Base-by-base conservation (phyloP, 177 flowering plant genomes). In the Telopea speciosissima region DNA sequence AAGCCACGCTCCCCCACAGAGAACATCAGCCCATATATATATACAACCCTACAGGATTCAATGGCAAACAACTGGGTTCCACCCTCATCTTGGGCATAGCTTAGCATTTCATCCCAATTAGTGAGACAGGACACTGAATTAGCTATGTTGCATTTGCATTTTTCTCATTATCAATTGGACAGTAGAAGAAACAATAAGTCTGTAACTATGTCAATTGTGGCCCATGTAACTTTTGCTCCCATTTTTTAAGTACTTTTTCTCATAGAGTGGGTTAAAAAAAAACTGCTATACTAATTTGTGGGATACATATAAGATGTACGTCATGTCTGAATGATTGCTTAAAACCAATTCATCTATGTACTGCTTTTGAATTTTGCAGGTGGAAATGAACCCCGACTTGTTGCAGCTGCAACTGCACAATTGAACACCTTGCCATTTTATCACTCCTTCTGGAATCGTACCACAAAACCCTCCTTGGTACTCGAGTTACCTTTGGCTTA, bases 361-460 rank as follows among this genome's bases (percentile, higher is more conserved):
- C 21, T 52, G 17, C 58, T 63, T 25, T 52, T 31, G 63, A 66
- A 68, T 49, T 71, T 73, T 84, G 80, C 87, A 92, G 99, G 99
- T 31, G 97, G 97, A 45, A 93, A 69, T 84, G 99, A 95, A 79
- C 90, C 93, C 63, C 89, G 98, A 33, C 98, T 95, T 72, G 88
- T 95, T 72, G 93, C 79, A 60, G 99, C 99, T 78, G 97, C 99
- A 26, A 83, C 81, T 73, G 78, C 71, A 58, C 99, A 95, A 70
- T 78, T 95, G 70, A 88, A 87, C 62, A 88, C 80, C 25, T 81
- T 95, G 87, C 99, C 99, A 25, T 95, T 95, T 81, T 95, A 93
- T 67, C 99, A 95, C 72, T 93, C 97, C n/a, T 95, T 95, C 67
- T 95, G 99, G 99, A 95, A 95, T 73, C 94, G 99, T 52, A 91